Conservation (phyloP, 2,329 filamentous ascomycete species). For the Gyromitra esculenta region DNA sequence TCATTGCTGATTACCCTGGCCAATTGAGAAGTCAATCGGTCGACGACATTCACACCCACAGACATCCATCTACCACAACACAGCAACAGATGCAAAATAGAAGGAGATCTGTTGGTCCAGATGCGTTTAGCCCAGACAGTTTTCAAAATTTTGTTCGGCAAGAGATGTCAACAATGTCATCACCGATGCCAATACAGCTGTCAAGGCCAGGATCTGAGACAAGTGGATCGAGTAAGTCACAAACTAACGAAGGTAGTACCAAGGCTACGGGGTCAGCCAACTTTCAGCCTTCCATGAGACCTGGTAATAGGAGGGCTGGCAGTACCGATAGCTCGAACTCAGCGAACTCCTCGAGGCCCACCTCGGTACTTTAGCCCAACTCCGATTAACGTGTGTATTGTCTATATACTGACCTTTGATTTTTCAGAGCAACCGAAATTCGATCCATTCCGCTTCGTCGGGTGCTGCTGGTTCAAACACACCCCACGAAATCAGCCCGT, state of each 20-base stretch:
- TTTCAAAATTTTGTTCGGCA: slow-evolving; percentile 54
- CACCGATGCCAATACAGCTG: slow-evolving; percentile 34
- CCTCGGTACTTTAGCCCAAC: slow-evolving; percentile 71
- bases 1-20: slow-evolving; percentile 55
- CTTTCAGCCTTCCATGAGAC: slow-evolving; percentile 45
- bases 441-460: slow-evolving; percentile 47
- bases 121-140: slow-evolving; percentile 54
- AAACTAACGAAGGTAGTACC: slow-evolving; percentile 21
- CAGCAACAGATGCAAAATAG: slow-evolving; percentile 56
- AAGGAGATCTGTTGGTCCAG: slow-evolving; percentile 57
- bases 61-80: slow-evolving; percentile 26
- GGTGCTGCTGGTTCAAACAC: slow-evolving; percentile 28
- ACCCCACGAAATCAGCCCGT: slow-evolving; percentile 62
- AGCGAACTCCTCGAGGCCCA: slow-evolving; percentile 67
- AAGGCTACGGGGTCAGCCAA: slow-evolving; percentile 29
- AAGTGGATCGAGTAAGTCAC: slow-evolving; percentile 40
- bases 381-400: slow-evolving; percentile 59
- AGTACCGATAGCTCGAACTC: slow-evolving; percentile 58
- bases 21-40: slow-evolving; percentile 55
- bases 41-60: slow-evolving; percentile 54
- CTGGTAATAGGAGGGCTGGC: slow-evolving; percentile 42
- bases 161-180: slow-evolving; percentile 47
- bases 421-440: slow-evolving; percentile 54
- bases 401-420: slow-evolving; percentile 30
- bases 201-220: slow-evolving; percentile 46